These are phyloP conservation scores for Pascua sp. DNA, from an alignment of 1,284 basidiomycete species.

Conservation along the genomic window DNA sequence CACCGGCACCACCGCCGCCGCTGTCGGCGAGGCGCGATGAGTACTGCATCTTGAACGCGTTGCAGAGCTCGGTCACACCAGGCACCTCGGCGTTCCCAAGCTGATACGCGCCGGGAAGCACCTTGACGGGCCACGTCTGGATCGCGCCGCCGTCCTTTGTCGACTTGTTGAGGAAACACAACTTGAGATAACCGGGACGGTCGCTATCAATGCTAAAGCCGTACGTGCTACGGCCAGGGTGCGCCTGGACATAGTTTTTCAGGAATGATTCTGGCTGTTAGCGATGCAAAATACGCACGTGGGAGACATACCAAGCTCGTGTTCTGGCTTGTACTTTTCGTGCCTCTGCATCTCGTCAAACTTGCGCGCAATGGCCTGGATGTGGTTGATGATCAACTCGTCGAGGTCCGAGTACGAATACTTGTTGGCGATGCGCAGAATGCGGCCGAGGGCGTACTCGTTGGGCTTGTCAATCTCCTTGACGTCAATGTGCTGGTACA, in stretches of 20 bases:
- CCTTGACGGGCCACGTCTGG: slow-evolving; percentile 86
- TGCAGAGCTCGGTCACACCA: slow-evolving; percentile 85
- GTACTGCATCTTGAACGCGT: slow-evolving; percentile 89
- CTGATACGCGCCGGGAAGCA: slow-evolving; percentile 84
- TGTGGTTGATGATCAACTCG: slow-evolving; percentile 95
- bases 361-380: slow-evolving; percentile 88
- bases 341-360: slow-evolving; percentile 94
- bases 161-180: slow-evolving; percentile 88
- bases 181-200: slow-evolving; percentile 85
- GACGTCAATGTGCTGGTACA: slow-evolving; percentile 98
- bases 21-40: slow-evolving; percentile 33
- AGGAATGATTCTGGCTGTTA: slow-evolving; percentile 68
- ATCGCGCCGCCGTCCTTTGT: slow-evolving; percentile 58
- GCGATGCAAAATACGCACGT: not conserved
- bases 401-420: slow-evolving; percentile 93
- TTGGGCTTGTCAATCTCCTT: slow-evolving; percentile 74
- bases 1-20: slow-evolving; percentile 57
- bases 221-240: slow-evolving; percentile 91
- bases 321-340: slow-evolving; percentile 90
- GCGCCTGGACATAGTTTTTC: slow-evolving; percentile 85
- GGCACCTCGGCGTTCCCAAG: slow-evolving; percentile 82
- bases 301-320: slow-evolving; percentile 73
- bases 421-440: slow-evolving; percentile 70
- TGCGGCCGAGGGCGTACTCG: slow-evolving; percentile 62
- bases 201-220: slow-evolving; percentile 90